Conservation (phyloP, 352 stramenopile species). For the Globisporangium abappressorium region DNA sequence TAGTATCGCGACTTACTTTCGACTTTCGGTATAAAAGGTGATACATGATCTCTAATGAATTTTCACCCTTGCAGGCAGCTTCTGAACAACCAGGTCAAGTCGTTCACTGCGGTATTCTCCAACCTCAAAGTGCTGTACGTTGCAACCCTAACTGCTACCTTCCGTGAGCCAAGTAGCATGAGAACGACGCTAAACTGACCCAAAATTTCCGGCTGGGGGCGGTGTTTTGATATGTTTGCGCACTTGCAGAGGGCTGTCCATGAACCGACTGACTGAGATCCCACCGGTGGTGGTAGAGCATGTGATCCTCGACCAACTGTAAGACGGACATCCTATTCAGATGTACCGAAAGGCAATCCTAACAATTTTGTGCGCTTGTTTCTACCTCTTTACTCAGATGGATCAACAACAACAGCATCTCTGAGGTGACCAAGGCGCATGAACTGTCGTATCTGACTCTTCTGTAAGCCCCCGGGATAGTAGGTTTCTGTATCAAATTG, state of each 20-base stretch:
- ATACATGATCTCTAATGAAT: too few relatives aligned
- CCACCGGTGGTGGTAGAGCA: background rate
- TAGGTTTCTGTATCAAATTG: background rate
- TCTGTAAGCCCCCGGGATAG: background rate
- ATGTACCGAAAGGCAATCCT: too few relatives aligned
- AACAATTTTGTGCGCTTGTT: too few relatives aligned
- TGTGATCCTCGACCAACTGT: background rate
- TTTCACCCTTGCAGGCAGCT: constrained; percentile 5
- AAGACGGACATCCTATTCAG: background rate
- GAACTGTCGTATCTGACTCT: background rate
- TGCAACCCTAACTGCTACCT: too few relatives aligned
- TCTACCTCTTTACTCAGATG: background rate
- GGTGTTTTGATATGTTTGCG: background rate
- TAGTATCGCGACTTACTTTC: background rate
- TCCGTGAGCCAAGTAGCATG: background rate
- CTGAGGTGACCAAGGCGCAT: background rate
- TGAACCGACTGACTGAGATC: constrained; percentile 1
- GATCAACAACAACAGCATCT: constrained; percentile 9
- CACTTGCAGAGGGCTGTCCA: background rate
- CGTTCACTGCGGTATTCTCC: background rate
- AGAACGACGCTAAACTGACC: background rate
- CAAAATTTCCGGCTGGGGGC: too few relatives aligned
- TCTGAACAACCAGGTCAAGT: constrained; percentile 3
- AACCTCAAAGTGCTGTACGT: background rate
- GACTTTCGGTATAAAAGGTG: too few relatives aligned